Evolutionary conservation across 495 filamentous ascomycete genomes (phyloP).

Genomic region (Talaromyces stipitatus): DNA sequence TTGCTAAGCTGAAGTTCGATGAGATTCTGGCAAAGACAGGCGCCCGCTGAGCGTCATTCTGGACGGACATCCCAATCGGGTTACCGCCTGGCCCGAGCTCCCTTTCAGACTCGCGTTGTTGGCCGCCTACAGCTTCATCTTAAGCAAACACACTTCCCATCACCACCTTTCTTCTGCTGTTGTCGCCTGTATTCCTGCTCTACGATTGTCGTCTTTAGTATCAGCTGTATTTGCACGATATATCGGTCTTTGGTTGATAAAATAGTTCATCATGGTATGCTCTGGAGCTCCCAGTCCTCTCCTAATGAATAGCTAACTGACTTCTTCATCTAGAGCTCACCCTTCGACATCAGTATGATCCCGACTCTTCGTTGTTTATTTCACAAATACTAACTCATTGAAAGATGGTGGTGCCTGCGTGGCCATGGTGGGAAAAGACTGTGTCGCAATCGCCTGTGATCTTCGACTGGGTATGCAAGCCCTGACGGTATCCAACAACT

Average conservation of each 20-base stretch:
- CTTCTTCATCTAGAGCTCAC: conserved; percentile 50
- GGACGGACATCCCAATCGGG: neutral
- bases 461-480: conserved; percentile 95
- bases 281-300: neutral
- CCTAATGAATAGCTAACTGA: conserved; percentile 6
- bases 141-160: neutral
- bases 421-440: conserved; percentile 99
- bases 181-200: neutral
- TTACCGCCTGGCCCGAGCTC: conserved; percentile 7
- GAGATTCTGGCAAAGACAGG: conserved; percentile 26
- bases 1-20: conserved; percentile 6
- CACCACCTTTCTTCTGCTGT: neutral
- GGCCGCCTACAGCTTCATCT: conserved; percentile 6
- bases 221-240: neutral
- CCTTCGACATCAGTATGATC: conserved; percentile 80
- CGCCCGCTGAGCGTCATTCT: conserved; percentile 38
- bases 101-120: neutral
- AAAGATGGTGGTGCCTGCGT: conserved; percentile 92
- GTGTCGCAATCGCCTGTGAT: conserved; percentile 98
- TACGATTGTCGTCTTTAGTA: neutral
- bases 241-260: neutral
- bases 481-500: conserved; percentile 97
- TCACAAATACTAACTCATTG: neutral
- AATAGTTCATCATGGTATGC: conserved; percentile 6
- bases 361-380: neutral